A percentile compares a stretch with the other conserved stretches of the same genome.
These are phyloP conservation scores for Podospora anserina DNA, from an alignment of 495 filamentous ascomycete genomes.

Conservation along the genomic window DNA sequence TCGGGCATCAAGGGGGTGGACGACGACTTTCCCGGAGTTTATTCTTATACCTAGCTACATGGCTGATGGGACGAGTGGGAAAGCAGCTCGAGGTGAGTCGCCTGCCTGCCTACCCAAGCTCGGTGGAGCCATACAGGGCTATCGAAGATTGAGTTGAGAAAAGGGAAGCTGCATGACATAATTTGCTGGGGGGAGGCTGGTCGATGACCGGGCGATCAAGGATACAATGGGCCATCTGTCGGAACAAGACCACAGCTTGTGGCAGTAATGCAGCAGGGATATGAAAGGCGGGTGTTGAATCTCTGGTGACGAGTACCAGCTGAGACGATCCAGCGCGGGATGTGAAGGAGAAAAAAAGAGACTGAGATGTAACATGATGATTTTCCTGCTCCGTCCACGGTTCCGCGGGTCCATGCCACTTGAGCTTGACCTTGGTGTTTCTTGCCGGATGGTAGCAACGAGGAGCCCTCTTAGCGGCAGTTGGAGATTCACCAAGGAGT, in stretches of 20 bases:
- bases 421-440: neutral
- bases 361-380: neutral
- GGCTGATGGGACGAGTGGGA: slow-evolving; percentile 12
- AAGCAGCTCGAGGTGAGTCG: slow-evolving; percentile 16
- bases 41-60: slow-evolving; percentile 19
- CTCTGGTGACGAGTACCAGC: slow-evolving; percentile 4
- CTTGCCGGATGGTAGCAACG: neutral
- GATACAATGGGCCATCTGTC: slow-evolving; percentile 19
- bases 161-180: slow-evolving; percentile 29
- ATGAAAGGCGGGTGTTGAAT: slow-evolving; percentile 12
- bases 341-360: neutral
- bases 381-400: neutral
- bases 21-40: slow-evolving; percentile 14
- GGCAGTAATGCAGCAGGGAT: slow-evolving; percentile 25
- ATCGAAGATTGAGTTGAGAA: slow-evolving; percentile 15
- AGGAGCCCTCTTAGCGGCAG: neutral
- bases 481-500: neutral
- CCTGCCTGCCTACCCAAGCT: slow-evolving; percentile 20
- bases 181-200: slow-evolving; percentile 19
- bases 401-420: neutral
- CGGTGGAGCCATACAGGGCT: slow-evolving; percentile 25
- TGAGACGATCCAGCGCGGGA: neutral
- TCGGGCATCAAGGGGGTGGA: slow-evolving; percentile 35
- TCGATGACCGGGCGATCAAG: slow-evolving; percentile 19
- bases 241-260: slow-evolving; percentile 19